Evolutionary conservation across 768 basidiomycete genomes (phyloP).

Genomic region (Chalciporus pseudorubinellus): DNA sequence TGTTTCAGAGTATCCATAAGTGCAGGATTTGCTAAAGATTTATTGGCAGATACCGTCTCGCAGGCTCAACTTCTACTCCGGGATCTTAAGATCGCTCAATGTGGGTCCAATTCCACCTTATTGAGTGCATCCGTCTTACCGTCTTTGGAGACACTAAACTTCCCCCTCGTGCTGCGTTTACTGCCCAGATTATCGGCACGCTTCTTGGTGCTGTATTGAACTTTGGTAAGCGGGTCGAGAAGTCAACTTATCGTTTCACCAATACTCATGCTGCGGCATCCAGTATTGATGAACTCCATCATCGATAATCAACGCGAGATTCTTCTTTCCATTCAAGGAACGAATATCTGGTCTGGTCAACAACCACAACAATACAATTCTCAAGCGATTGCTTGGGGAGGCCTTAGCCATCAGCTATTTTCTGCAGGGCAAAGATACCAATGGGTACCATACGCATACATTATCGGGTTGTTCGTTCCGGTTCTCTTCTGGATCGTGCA

Average conservation of each 20-base stretch:
- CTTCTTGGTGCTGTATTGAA: conserved; percentile 34
- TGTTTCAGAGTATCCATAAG: conserved; percentile 18
- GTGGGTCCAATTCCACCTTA: conserved; percentile 11
- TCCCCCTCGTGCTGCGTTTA: conserved; percentile 63
- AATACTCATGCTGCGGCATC: conserved; percentile 27
- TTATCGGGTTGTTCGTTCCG: conserved; percentile 35
- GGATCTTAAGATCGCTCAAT: conserved; percentile 49
- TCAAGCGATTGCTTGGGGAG: conserved; percentile 42
- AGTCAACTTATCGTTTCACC: conserved; percentile 43
- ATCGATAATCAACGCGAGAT: conserved; percentile 49
- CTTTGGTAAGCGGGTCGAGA: conserved; percentile 53
- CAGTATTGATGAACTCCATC: conserved; percentile 47
- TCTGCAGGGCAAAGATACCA: conserved; percentile 29
- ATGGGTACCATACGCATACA: conserved; percentile 42
- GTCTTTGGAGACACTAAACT: conserved; percentile 51
- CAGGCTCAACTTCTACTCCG: conserved; percentile 53
- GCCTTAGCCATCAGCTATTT: conserved; percentile 36
- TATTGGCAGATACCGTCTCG: conserved; percentile 45
- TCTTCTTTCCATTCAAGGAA: conserved; percentile 53
- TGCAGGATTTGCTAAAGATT: conserved; percentile 38
- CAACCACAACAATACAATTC: conserved; percentile 31
- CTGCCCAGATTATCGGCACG: conserved; percentile 49
- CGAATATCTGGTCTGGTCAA: conserved; percentile 36
- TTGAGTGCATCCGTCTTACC: conserved; percentile 36
- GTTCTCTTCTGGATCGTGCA: conserved; percentile 43